phyloP scores from a whole-genome alignment of 2,329 filamentous ascomycete species.

The Colletotrichum lindemuthianum region DNA sequence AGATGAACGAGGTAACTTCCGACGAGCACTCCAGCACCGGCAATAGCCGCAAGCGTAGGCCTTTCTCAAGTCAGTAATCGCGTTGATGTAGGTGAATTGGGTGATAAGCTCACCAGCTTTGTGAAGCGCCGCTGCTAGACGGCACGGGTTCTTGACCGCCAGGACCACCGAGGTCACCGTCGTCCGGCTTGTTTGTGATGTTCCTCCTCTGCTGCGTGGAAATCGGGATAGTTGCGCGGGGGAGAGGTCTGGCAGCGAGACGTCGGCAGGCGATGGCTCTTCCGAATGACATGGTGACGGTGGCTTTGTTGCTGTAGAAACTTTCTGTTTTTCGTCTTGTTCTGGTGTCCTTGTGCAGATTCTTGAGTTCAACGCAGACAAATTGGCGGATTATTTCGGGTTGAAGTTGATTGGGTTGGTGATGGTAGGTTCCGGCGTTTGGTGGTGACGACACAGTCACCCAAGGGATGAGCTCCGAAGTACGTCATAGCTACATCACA shows the following conservation, averaged over 20 bases:
- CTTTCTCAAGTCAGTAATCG: neutral
- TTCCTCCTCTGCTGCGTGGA: constrained; percentile 12
- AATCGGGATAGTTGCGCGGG: neutral
- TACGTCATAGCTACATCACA: no score
- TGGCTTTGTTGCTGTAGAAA: neutral
- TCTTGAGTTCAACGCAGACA: no score
- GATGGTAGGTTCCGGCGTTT: neutral
- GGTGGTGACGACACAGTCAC: no score
- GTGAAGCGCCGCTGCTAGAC: constrained; percentile 4
- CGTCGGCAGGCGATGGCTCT: constrained; percentile 3
- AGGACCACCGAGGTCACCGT: constrained; percentile 33
- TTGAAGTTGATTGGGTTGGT: neutral
- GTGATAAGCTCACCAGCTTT: constrained; percentile 19
- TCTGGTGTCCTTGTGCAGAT: neutral
- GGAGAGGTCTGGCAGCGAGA: neutral
- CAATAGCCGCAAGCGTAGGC: constrained; percentile 30
- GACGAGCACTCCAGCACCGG: constrained; percentile 21
- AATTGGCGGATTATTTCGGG: no score
- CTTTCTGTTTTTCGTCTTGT: neutral
- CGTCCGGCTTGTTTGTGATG: constrained; percentile 6
- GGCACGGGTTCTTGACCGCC: constrained; percentile 32
- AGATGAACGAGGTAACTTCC: constrained; percentile 28
- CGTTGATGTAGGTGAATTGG: neutral
- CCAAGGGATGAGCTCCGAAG: no score
- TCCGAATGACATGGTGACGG: constrained; percentile 3